Evolutionary conservation across 495 filamentous ascomycete genomes (phyloP), one percentile per base, ranked within the genome.

Genomic region (Aspergillus homomorphus): DNA sequence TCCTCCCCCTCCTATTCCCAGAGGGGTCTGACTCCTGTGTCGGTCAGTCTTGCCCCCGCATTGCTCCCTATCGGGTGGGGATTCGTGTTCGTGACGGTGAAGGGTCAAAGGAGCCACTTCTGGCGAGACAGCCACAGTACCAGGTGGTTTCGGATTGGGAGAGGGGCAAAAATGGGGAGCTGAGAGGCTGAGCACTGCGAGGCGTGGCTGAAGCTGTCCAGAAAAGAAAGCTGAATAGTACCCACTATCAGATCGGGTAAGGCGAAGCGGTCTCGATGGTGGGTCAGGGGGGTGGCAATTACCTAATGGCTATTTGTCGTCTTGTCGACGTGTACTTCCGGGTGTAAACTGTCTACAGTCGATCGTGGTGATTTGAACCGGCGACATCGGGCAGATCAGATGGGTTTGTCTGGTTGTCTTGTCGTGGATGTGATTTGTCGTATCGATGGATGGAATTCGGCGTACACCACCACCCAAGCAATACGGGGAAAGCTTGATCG

Each of bases 11-110:
- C 12, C 4, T 38, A n/a, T n/a, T n/a, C n/a, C n/a, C 33, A 12
- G 33, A 38, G 33, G 12, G 33, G 33, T 5, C 33, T 38, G 10
- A 10, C 33, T 12, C 33, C 33, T 12, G 10, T 38, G 33, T 38
- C 33, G 33, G 33, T 38, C 33, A 6, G 33, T 7, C 8, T 38
- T 38, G 33, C 33, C 33, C 33, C 33, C 33, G 33, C 76, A 20
- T 90, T 85, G 84, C 33, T 38, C 7, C 33, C 15, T 14, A 12
- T 5, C 33, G 8, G 33, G 33, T 38, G 33, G 33, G 33, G 33
- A 38, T 38, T 12, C 33, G 33, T 38, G 15, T 38, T 38, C 33
- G 90, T 89, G 3, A 76, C 60, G 19, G 73, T 65, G 19, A 79
- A 69, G 57, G 33, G 33, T 12, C 33, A 12, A 12, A 7, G 8